phyloP scores from a whole-genome alignment of 2,329 filamentous ascomycete genomes.

The Periglandula ipomoeae region DNA sequence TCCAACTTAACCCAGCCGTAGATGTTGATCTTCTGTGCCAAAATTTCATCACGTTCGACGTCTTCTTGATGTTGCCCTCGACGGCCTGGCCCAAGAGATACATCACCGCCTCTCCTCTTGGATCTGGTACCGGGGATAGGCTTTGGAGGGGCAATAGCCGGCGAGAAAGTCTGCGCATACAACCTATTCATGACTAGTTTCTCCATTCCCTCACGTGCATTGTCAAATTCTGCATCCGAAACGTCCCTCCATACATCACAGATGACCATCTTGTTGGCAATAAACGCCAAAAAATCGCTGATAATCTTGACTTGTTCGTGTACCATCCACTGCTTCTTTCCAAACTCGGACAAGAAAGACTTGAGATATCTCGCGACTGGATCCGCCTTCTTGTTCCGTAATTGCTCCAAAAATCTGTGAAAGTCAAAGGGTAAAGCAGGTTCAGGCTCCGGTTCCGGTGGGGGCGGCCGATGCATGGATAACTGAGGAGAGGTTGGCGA shows the following conservation, averaged over 20 bases:
- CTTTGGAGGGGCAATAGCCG: constrained; percentile 76
- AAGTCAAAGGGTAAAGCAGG: constrained; percentile 90
- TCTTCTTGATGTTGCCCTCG: constrained; percentile 96
- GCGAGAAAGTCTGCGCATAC: constrained; percentile 93
- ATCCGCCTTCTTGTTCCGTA: constrained; percentile 94
- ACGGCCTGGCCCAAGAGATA: constrained; percentile 68
- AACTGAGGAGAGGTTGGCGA: constrained; percentile 37
- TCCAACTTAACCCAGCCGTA: constrained; percentile 92
- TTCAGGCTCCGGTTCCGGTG: constrained; percentile 69
- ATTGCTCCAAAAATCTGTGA: constrained; percentile 89
- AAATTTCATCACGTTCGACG: constrained; percentile 89
- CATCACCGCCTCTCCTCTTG: constrained; percentile 58
- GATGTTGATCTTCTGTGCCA: constrained; percentile 93
- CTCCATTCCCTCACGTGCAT: constrained; percentile 97
- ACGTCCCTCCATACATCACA: constrained; percentile 96
- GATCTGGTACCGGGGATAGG: constrained; percentile 60
- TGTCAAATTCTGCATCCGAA: constrained; percentile 95
- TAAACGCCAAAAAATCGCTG: constrained; percentile 90
- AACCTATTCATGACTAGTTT: constrained; percentile 98
- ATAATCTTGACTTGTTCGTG: constrained; percentile 99
- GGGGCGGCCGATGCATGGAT: constrained; percentile 53
- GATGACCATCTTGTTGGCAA: constrained; percentile 94
- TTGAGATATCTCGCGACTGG: constrained; percentile 92
- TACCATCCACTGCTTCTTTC: constrained; percentile 98
- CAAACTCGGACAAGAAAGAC: constrained; percentile 90